phyloP scores from a whole-genome alignment of 352 stramenopile genomes.

The Pythium periplocum region DNA sequence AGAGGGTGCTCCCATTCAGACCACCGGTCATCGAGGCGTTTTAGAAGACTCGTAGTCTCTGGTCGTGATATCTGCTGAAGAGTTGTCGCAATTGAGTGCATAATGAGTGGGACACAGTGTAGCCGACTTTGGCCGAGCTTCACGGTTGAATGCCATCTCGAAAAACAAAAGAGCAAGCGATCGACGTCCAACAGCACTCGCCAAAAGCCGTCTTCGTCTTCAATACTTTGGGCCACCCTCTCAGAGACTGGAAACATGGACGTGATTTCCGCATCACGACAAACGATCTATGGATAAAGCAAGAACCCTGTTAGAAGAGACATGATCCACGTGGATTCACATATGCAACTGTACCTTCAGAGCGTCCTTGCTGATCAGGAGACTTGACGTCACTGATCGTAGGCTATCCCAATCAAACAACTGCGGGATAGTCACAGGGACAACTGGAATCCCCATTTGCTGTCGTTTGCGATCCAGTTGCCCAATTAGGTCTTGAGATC shows the following conservation, averaged over 20 bases:
- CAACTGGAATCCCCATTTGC: not conserved
- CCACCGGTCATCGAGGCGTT: conserved; percentile 16
- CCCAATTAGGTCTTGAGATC: too few relatives aligned
- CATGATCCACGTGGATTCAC: too few relatives aligned
- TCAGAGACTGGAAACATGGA: too few relatives aligned
- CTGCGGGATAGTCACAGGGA: not conserved
- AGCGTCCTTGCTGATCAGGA: conserved; percentile 8
- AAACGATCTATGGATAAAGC: too few relatives aligned
- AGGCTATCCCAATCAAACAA: conserved; percentile 14
- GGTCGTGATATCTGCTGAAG: conserved; percentile 13
- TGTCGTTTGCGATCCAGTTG: too few relatives aligned
- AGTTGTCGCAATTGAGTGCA: conserved; percentile 12
- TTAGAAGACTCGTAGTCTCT: conserved; percentile 4
- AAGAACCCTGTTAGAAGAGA: too few relatives aligned
- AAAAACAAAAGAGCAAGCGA: conserved; percentile 11
- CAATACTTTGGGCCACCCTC: too few relatives aligned
- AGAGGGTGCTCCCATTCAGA: conserved; percentile 21
- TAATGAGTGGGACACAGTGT: conserved; percentile 13
- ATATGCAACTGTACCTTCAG: conserved; percentile 8
- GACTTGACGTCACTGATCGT: conserved; percentile 2
- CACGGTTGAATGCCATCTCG: conserved; percentile 12
- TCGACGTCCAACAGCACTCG: conserved; percentile 14
- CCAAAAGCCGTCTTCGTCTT: conserved; percentile 3
- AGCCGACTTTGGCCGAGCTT: conserved; percentile 13
- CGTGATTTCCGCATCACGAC: too few relatives aligned